Conservation (phyloP, 1,284 basidiomycete genomes). For the Ceratobasidium sp. region DNA sequence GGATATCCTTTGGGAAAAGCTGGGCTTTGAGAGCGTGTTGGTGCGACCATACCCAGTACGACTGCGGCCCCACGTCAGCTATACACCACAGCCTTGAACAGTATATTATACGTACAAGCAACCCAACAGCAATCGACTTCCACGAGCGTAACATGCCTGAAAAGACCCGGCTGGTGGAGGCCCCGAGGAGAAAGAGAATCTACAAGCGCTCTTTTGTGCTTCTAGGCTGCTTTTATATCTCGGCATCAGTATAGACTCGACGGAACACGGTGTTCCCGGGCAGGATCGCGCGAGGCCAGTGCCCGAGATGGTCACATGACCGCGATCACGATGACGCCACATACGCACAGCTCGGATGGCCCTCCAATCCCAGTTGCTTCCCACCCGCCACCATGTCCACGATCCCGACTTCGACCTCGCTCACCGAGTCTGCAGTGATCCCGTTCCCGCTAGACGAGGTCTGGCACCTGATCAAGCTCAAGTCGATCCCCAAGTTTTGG, state of each 20-base stretch:
- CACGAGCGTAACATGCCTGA: conserved; percentile 9
- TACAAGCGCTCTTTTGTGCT: background rate
- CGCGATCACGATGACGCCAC: conserved; percentile 42
- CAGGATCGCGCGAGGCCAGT: conserved; percentile 1
- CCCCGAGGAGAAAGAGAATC: background rate
- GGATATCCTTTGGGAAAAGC: conserved; percentile 24
- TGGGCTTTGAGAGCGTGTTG: conserved; percentile 33
- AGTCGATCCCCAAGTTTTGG: conserved; percentile 42
- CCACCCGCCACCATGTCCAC: conserved; percentile 18
- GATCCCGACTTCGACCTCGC: conserved; percentile 36
- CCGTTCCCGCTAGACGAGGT: conserved; percentile 38
- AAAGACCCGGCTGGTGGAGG: background rate
- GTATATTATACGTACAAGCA: background rate
- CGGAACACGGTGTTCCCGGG: background rate
- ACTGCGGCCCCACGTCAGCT: conserved; percentile 6
- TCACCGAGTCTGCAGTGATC: conserved; percentile 40
- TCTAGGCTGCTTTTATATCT: background rate
- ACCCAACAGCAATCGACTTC: conserved; percentile 10
- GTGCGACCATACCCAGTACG: conserved; percentile 26
- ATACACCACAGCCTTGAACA: background rate
- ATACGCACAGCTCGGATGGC: background rate
- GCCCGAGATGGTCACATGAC: conserved; percentile 28
- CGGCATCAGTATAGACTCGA: conserved; percentile 3
- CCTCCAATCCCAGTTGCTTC: background rate
- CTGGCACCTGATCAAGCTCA: conserved; percentile 39